Conservation (phyloP, 805 yeast genomes). For the Candida ascalaphidarum region DNA sequence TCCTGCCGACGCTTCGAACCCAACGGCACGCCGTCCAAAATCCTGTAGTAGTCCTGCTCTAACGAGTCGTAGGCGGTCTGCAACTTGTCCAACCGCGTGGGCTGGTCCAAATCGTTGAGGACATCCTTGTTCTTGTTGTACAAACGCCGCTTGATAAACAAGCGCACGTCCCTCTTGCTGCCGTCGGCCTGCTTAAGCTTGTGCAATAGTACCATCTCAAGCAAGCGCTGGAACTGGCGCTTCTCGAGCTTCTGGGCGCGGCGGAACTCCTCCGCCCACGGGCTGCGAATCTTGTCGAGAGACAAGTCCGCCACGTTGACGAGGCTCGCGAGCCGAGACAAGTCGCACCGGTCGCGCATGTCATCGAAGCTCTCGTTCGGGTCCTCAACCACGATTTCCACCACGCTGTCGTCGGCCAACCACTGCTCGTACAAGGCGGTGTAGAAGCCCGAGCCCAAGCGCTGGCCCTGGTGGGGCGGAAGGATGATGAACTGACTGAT, state of each 20-base stretch:
- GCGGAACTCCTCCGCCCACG: neutral
- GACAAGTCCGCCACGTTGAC: slow-evolving; percentile 4
- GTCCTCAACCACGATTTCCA: slow-evolving; percentile 85
- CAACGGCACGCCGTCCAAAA: slow-evolving; percentile 28
- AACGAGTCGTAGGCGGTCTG: slow-evolving; percentile 67
- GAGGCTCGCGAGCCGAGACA: slow-evolving; percentile 17
- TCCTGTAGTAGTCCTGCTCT: slow-evolving; percentile 62
- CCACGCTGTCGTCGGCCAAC: slow-evolving; percentile 41
- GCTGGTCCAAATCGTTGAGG: slow-evolving; percentile 53
- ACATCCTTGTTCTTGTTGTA: slow-evolving; percentile 78
- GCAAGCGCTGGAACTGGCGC: slow-evolving; percentile 67
- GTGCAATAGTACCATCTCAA: slow-evolving; percentile 65
- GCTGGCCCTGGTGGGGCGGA: slow-evolving; percentile 73
- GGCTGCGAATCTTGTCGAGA: slow-evolving; percentile 1
- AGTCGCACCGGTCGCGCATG: slow-evolving; percentile 76
- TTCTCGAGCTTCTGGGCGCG: slow-evolving; percentile 37
- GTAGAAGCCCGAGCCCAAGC: slow-evolving; percentile 68
- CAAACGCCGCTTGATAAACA: slow-evolving; percentile 66
- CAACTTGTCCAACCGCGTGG: slow-evolving; percentile 59
- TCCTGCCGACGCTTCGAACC: slow-evolving; percentile 9
- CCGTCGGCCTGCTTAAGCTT: slow-evolving; percentile 17
- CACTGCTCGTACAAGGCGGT: slow-evolving; percentile 46
- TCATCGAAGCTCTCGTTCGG: slow-evolving; percentile 92
- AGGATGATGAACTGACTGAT: slow-evolving; percentile 81
- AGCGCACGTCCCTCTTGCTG: slow-evolving; percentile 35